These are phyloP conservation scores for Theileria sp. DNA, from an alignment of 169 alveolate genomes.

Conservation along the genomic window DNA sequence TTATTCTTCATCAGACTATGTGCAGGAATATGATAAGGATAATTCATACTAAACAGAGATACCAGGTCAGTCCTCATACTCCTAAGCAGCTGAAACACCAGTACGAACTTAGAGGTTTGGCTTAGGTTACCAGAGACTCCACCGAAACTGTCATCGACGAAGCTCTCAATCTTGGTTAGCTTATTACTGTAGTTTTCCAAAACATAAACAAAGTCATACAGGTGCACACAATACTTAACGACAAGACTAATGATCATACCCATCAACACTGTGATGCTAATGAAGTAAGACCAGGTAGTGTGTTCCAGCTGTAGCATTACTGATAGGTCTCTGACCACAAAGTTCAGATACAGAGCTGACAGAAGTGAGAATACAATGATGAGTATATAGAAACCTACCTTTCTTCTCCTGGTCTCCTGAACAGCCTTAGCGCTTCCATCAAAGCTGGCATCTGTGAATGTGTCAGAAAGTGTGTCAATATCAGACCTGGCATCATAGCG, in stretches of 20 bases:
- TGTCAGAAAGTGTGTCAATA: not conserved
- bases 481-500: not conserved
- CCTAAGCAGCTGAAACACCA: not conserved
- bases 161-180: not conserved
- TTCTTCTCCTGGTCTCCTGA: not conserved
- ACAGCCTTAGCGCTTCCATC: not conserved
- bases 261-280: not conserved
- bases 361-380: constrained; percentile 1
- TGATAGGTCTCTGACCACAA: not conserved
- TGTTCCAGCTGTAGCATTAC: not conserved
- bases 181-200: not conserved
- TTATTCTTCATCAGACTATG: not conserved
- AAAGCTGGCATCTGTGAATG: not conserved
- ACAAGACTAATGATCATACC: not conserved
- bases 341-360: not conserved
- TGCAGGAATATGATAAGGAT: not conserved
- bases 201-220: not conserved
- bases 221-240: constrained; percentile 5
- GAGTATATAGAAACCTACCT: not conserved
- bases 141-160: not conserved
- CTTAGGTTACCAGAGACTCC: not conserved
- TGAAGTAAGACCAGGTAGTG: not conserved
- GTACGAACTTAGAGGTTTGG: not conserved
- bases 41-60: not conserved
- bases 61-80: not conserved